phyloP scores from a whole-genome alignment of 768 basidiomycete genomes.

The Leccinellum rugosiceps region DNA sequence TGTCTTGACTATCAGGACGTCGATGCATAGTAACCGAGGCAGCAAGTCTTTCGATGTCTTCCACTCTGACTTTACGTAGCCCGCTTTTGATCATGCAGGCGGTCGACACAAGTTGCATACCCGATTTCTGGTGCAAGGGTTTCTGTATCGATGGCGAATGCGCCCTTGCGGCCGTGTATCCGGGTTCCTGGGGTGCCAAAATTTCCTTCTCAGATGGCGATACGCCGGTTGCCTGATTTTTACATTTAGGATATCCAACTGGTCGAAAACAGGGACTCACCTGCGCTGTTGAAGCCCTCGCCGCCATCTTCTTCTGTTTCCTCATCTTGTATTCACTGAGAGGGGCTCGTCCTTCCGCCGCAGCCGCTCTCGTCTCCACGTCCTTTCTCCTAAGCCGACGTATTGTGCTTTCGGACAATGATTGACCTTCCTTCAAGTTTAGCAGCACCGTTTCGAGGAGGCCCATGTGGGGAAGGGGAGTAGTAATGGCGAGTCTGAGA shows the following conservation, averaged over 20 bases:
- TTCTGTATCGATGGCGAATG: not conserved
- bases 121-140: not conserved
- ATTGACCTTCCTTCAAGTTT: conserved; percentile 23
- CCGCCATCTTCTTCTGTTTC: conserved; percentile 14
- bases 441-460: conserved; percentile 20
- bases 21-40: conserved; percentile 7
- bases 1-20: not conserved
- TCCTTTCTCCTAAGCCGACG: conserved; percentile 25
- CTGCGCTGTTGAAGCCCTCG: conserved; percentile 2
- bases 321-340: conserved; percentile 23
- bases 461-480: conserved; percentile 20
- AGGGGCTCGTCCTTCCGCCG: conserved; percentile 20
- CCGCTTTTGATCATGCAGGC: not conserved
- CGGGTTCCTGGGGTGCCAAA: not conserved
- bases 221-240: not conserved
- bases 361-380: conserved; percentile 18
- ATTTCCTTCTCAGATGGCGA: not conserved
- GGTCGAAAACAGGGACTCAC: conserved; percentile 3
- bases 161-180: not conserved
- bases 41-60: conserved; percentile 16
- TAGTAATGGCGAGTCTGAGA: conserved; percentile 14
- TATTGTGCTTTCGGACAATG: conserved; percentile 24
- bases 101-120: not conserved
- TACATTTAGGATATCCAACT: not conserved
- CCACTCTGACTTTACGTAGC: conserved; percentile 2